These are phyloP conservation scores for Glaciozyma martinii DNA, from an alignment of 768 basidiomycete species.

Conservation along the genomic window DNA sequence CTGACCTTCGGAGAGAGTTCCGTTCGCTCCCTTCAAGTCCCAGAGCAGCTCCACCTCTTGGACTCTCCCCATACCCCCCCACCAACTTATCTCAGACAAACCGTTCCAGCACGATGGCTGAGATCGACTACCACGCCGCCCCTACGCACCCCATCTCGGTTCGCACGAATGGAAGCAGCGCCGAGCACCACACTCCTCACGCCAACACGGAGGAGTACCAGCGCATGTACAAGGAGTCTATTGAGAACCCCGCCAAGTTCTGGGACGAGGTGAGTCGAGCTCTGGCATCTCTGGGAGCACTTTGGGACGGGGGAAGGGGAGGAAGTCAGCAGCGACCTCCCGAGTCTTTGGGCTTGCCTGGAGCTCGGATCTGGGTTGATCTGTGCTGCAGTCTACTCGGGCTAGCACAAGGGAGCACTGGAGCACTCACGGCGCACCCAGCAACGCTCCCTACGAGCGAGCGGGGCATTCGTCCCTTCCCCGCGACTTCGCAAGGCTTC, in stretches of 20 bases:
- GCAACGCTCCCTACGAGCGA: background rate
- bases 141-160: conserved; percentile 18
- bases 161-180: conserved; percentile 12
- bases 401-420: background rate
- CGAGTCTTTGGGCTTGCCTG: background rate
- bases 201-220: conserved; percentile 26
- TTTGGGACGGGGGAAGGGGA: background rate
- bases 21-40: too few relatives aligned
- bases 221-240: conserved; percentile 28
- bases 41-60: background rate
- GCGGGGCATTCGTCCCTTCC: background rate
- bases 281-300: background rate
- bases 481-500: background rate
- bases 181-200: conserved; percentile 24
- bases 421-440: background rate
- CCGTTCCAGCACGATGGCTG: background rate
- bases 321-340: too few relatives aligned
- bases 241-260: conserved; percentile 27
- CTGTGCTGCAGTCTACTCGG: too few relatives aligned
- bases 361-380: background rate
- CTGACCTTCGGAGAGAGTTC: too few relatives aligned
- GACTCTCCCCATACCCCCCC: background rate
- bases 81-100: background rate
- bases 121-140: conserved; percentile 8
- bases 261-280: conserved; percentile 30